phyloP scores from a whole-genome alignment of 371 early-diverging fungal species.

The Mortierella polycephala region DNA sequence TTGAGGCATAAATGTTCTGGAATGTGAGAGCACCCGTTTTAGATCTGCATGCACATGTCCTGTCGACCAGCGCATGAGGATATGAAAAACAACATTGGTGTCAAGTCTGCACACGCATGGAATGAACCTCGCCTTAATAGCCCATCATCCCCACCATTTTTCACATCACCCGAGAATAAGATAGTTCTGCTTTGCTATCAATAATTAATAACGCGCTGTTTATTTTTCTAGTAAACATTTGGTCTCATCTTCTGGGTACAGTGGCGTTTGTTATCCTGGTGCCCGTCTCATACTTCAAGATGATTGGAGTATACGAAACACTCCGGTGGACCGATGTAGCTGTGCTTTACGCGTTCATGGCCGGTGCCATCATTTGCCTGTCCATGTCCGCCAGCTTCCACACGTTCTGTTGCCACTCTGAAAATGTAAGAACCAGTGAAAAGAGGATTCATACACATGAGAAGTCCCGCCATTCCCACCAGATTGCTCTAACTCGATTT shows the following conservation, averaged over 20 bases:
- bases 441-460: background rate
- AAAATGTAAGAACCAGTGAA: slow-evolving; percentile 31
- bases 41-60: too few relatives aligned
- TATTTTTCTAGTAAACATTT: slow-evolving; percentile 77
- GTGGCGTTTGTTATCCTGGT: slow-evolving; percentile 72
- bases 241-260: slow-evolving; percentile 87
- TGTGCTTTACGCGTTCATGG: slow-evolving; percentile 76
- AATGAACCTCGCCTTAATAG: too few relatives aligned
- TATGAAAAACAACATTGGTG: too few relatives aligned
- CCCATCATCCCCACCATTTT: too few relatives aligned
- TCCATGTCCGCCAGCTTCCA: slow-evolving; percentile 88
- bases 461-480: slow-evolving; percentile 49
- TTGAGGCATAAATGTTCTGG: too few relatives aligned
- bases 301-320: slow-evolving; percentile 60
- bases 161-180: too few relatives aligned
- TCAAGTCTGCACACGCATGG: too few relatives aligned
- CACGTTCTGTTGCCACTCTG: slow-evolving; percentile 88
- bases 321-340: slow-evolving; percentile 66
- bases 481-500: slow-evolving; percentile 45
- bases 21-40: too few relatives aligned
- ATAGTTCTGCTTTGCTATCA: background rate
- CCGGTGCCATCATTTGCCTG: slow-evolving; percentile 83
- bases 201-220: background rate
- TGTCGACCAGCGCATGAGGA: too few relatives aligned
- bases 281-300: slow-evolving; percentile 60